These are phyloP conservation scores for Primulina eburnea DNA, from an alignment of 257 asterid genomes.

Conservation along the genomic window DNA sequence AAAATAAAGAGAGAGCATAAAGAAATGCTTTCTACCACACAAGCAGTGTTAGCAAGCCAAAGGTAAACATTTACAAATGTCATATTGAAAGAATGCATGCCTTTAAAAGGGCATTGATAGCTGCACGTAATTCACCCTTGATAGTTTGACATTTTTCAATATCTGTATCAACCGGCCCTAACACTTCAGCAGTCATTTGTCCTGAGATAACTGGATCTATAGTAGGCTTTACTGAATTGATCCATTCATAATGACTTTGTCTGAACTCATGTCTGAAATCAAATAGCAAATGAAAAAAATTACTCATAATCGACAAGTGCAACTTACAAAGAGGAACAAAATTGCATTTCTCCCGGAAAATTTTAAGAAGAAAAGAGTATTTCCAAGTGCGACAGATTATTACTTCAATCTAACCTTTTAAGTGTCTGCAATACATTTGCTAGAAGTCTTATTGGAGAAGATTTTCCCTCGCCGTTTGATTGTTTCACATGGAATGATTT, in stretches of 20 bases:
- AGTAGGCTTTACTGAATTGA: constrained; percentile 58
- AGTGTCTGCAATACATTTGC: constrained; percentile 62
- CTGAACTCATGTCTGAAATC: constrained; percentile 75
- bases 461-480: constrained; percentile 52
- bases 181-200: constrained; percentile 39
- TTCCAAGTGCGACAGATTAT: not conserved
- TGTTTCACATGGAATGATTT: constrained; percentile 39
- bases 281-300: constrained; percentile 17
- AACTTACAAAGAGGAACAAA: not conserved
- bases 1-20: not conserved
- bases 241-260: constrained; percentile 76
- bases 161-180: constrained; percentile 45
- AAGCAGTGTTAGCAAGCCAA: not conserved
- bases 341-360: not conserved
- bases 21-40: not conserved
- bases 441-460: constrained; percentile 48
- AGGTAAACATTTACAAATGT: not conserved
- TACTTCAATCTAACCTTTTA: constrained; percentile 56
- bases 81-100: constrained; percentile 34
- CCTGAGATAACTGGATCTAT: constrained; percentile 63
- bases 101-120: constrained; percentile 72
- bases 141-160: constrained; percentile 59
- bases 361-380: not conserved
- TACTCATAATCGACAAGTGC: not conserved
- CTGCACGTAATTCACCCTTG: constrained; percentile 73